These are phyloP conservation scores for Ophiostoma quercus DNA, from an alignment of 2,329 filamentous ascomycete species.

Conservation along the genomic window DNA sequence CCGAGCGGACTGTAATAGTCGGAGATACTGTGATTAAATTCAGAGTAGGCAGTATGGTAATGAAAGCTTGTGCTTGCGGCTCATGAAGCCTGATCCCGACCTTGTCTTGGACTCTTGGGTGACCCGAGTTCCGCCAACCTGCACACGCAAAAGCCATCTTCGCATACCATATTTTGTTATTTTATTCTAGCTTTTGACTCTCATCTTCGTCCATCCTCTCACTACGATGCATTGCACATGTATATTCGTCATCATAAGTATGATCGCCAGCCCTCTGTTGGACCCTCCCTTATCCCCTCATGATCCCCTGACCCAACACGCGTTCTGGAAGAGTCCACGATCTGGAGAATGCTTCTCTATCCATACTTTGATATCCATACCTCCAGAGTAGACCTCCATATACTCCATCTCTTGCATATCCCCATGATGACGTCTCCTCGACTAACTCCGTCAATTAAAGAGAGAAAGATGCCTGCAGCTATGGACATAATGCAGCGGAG, in stretches of 20 bases:
- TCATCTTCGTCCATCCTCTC: not conserved
- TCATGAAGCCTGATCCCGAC: not conserved
- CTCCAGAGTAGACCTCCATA: no score
- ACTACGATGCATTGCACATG: no score
- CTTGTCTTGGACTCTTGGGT: not conserved
- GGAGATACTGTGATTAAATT: not conserved
- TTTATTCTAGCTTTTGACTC: no score
- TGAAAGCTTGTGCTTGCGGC: no score
- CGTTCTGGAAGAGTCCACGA: constrained; percentile 6
- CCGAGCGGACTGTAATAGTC: not conserved
- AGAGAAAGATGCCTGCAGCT: not conserved
- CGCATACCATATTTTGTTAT: no score
- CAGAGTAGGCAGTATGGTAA: not conserved
- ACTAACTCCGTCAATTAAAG: not conserved
- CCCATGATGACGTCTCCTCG: not conserved
- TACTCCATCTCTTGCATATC: not conserved
- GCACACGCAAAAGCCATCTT: no score
- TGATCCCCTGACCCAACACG: not conserved
- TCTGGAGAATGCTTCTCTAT: constrained; percentile 10
- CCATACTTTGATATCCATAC: not conserved
- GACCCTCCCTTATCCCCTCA: not conserved
- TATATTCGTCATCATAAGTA: not conserved
- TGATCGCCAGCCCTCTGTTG: not conserved
- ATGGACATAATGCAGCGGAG: not conserved
- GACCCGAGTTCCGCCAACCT: no score